These are phyloP conservation scores for Russula brevipes DNA, from an alignment of 768 basidiomycete species.

Conservation along the genomic window DNA sequence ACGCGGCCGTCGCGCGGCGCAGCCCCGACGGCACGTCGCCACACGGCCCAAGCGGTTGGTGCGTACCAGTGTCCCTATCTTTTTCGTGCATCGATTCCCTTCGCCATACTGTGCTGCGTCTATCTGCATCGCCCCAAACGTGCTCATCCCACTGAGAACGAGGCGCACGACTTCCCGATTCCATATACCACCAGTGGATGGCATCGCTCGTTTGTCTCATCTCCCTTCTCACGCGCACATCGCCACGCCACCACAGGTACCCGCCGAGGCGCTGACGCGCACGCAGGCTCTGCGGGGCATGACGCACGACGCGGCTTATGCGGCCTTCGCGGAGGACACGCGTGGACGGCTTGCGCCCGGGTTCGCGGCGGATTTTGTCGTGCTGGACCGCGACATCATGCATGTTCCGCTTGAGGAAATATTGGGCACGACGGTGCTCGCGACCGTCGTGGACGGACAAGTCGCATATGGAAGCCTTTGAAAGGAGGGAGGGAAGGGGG, in stretches of 20 bases:
- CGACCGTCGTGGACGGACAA: constrained; percentile 73
- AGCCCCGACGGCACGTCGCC: constrained; percentile 68
- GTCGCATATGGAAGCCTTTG: constrained; percentile 51
- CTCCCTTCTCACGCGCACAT: too few relatives aligned
- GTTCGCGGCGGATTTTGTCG: constrained; percentile 84
- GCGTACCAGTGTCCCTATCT: constrained; percentile 24
- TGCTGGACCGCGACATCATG: constrained; percentile 81
- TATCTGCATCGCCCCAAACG: too few relatives aligned
- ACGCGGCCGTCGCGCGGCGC: constrained; percentile 78
- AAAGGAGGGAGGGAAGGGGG: too few relatives aligned
- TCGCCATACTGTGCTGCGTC: too few relatives aligned
- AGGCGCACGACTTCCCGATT: too few relatives aligned
- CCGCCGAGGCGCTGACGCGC: constrained; percentile 66
- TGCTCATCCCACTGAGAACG: too few relatives aligned
- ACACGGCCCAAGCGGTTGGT: constrained; percentile 83
- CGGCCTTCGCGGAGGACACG: constrained; percentile 66
- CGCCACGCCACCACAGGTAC: constrained; percentile 47
- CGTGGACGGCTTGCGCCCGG: constrained; percentile 70
- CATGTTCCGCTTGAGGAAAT: constrained; percentile 55
- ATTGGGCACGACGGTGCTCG: constrained; percentile 55
- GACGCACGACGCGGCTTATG: constrained; percentile 87
- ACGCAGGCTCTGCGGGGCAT: constrained; percentile 83
- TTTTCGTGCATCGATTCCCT: not conserved
- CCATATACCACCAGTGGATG: too few relatives aligned
- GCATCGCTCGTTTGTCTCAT: too few relatives aligned